Percentiles rank a stretch among this genome's conserved stretches.
Conservation (phyloP, 2,329 filamentous ascomycete species). For the Colletotrichum lini region DNA sequence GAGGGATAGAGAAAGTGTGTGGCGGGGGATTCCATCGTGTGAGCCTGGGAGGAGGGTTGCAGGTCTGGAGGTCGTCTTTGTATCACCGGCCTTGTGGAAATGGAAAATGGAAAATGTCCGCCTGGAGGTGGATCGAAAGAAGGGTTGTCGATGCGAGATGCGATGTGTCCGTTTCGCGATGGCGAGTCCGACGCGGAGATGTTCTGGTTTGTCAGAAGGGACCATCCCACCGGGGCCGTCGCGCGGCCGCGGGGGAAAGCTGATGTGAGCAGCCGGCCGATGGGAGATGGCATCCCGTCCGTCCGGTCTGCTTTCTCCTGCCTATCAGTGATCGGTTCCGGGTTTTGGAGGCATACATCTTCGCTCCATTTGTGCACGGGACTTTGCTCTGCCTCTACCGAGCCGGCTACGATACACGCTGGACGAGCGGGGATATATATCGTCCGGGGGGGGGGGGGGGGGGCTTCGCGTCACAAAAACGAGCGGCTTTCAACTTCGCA, state of each 20-base stretch:
- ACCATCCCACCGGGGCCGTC: slow-evolving; percentile 3
- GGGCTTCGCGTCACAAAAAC: too few relatives aligned
- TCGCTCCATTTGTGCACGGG: too few relatives aligned
- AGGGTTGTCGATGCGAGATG: not conserved
- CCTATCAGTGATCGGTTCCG: not conserved
- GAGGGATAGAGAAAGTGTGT: not conserved
- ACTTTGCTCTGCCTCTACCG: too few relatives aligned
- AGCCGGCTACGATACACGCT: too few relatives aligned
- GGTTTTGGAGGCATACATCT: not conserved
- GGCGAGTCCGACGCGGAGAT: not conserved
- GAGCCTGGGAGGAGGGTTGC: not conserved
- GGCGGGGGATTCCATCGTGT: not conserved
- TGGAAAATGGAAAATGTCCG: not conserved
- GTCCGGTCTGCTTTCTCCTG: not conserved
- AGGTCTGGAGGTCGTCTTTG: too few relatives aligned
- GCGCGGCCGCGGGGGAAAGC: not conserved
- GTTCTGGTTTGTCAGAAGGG: not conserved
- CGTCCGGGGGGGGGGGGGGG: too few relatives aligned
- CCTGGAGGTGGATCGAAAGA: not conserved
- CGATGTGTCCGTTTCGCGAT: not conserved
- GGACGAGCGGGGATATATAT: too few relatives aligned
- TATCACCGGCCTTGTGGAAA: not conserved
- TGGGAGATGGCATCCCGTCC: not conserved
- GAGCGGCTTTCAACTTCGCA: too few relatives aligned
- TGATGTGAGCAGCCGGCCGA: not conserved